Conservation (phyloP, 2,329 filamentous ascomycete genomes). For the Pseudogymnoascus sp. region DNA sequence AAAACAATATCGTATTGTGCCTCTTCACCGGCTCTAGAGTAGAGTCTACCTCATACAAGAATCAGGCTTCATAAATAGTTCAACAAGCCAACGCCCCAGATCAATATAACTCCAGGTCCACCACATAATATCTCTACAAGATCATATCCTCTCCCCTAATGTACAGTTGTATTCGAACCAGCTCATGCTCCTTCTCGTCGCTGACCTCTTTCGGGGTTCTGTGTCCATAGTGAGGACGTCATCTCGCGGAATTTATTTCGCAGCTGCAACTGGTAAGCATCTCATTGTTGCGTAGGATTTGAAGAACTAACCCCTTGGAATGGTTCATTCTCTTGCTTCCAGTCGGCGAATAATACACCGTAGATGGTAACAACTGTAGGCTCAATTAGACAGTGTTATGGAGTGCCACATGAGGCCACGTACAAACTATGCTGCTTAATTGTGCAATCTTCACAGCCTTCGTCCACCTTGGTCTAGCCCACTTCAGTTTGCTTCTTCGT, state of each 20-base stretch:
- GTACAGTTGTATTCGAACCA: slow-evolving; percentile 16
- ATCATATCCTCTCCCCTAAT: background rate
- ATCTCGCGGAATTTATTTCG: slow-evolving; percentile 34
- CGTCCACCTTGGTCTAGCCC: slow-evolving; percentile 54
- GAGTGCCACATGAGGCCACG: background rate
- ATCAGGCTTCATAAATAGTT: background rate
- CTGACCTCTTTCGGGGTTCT: slow-evolving; percentile 20
- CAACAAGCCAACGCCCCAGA: background rate
- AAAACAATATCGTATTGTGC: background rate
- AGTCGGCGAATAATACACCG: slow-evolving; percentile 55
- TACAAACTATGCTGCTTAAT: slow-evolving; percentile 27
- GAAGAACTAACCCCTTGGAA: slow-evolving; percentile 40
- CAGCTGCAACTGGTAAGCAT: slow-evolving; percentile 26
- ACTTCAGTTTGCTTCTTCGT: slow-evolving; percentile 55
- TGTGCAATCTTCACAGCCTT: slow-evolving; percentile 59
- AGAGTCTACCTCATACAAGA: background rate
- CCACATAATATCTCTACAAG: background rate
- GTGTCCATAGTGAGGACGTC: slow-evolving; percentile 28
- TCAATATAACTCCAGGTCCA: background rate
- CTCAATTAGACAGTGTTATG: slow-evolving; percentile 12
- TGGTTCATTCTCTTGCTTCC: slow-evolving; percentile 35
- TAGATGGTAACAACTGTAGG: slow-evolving; percentile 45
- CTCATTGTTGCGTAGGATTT: background rate
- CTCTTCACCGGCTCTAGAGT: background rate
- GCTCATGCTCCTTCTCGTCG: slow-evolving; percentile 17